phyloP scores from a whole-genome alignment of 2,329 filamentous ascomycete genomes.

The Zymoseptoria tritici region DNA sequence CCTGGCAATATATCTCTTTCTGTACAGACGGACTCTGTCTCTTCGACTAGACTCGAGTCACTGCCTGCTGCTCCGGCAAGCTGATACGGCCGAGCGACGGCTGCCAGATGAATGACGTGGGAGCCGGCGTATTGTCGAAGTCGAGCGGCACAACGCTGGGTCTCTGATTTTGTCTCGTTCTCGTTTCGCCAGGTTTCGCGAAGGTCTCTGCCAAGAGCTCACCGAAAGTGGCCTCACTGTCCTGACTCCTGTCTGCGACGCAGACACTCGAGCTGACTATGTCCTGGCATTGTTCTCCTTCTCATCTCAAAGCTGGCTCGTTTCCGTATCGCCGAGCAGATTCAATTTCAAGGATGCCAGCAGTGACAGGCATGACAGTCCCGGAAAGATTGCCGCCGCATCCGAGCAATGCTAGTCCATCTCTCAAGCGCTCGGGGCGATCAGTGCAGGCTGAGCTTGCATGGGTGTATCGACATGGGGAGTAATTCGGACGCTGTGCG shows the following conservation, averaged over 20 bases:
- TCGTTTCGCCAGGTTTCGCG: background rate
- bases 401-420: background rate
- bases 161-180: background rate
- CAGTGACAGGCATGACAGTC: background rate
- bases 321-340: background rate
- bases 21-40: background rate
- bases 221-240: background rate
- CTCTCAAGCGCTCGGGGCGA: background rate
- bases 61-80: background rate
- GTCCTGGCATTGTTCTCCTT: background rate
- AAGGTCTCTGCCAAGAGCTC: background rate
- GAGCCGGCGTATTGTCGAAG: background rate
- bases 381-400: background rate
- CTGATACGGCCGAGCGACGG: background rate
- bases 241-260: background rate
- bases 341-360: background rate
- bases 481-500: background rate
- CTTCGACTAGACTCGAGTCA: background rate
- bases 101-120: background rate
- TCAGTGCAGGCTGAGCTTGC: background rate
- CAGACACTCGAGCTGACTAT: background rate
- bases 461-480: background rate
- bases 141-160: background rate
- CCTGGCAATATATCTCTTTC: background rate
- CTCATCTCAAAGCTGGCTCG: background rate